These are phyloP conservation scores for Beauveria sp. DNA, from an alignment of 2,329 filamentous ascomycete species.

Conservation along the genomic window DNA sequence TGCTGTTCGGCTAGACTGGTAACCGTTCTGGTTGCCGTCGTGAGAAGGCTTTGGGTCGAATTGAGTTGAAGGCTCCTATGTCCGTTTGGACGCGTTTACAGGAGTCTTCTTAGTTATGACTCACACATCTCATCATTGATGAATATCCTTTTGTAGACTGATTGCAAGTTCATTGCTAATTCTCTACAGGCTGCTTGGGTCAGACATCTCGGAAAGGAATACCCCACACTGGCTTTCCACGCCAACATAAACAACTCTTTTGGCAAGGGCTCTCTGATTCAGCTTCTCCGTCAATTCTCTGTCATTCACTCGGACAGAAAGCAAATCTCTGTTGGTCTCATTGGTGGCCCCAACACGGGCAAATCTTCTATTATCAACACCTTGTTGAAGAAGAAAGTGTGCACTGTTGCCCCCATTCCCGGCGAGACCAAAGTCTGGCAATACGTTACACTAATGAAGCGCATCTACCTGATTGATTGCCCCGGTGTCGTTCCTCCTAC, in stretches of 20 bases:
- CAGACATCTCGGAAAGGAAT: constrained; percentile 76
- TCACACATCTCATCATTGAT: constrained; percentile 54
- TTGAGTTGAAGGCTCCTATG: constrained; percentile 89
- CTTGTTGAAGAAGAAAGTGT: constrained; percentile 86
- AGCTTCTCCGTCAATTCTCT: constrained; percentile 86
- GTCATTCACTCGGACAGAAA: constrained; percentile 83
- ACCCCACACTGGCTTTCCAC: constrained; percentile 91
- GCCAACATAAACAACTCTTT: constrained; percentile 94
- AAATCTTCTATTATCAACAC: constrained; percentile 98
- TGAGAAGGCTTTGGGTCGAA: constrained; percentile 73
- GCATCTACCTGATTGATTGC: constrained; percentile 87
- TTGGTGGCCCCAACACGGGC: constrained; percentile 75
- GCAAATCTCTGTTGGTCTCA: constrained; percentile 86
- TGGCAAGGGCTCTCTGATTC: constrained; percentile 89
- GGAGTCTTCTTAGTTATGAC: constrained; percentile 94
- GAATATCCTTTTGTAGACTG: constrained; percentile 10
- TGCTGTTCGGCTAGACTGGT: constrained; percentile 54
- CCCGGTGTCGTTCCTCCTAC: constrained; percentile 93
- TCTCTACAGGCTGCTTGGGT: constrained; percentile 79
- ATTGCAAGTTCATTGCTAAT: constrained; percentile 19
- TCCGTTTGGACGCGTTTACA: constrained; percentile 52
- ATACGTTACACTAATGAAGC: constrained; percentile 91
- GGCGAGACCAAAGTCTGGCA: constrained; percentile 98
- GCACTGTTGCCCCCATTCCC: constrained; percentile 87
- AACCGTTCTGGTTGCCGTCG: constrained; percentile 83